Percentiles rank a stretch among this genome's conserved stretches.
These are phyloP conservation scores for Zygosaccharomyces pseudorouxii DNA, from an alignment of 805 yeast genomes.

Conservation along the genomic window DNA sequence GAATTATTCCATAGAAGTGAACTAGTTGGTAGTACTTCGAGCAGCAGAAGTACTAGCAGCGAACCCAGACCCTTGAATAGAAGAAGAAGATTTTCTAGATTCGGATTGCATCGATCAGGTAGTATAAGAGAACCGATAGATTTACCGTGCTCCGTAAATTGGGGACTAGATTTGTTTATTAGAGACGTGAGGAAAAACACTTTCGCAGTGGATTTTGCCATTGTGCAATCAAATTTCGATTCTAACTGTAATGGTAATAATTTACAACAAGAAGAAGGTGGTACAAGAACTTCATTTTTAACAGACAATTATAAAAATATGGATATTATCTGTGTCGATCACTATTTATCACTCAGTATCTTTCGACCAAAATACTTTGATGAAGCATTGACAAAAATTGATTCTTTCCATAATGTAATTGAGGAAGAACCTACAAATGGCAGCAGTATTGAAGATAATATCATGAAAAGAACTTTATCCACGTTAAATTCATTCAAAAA, in stretches of 20 bases:
- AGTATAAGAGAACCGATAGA: slow-evolving; percentile 13
- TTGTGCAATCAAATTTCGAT: slow-evolving; percentile 13
- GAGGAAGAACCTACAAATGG: neutral
- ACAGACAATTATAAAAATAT: slow-evolving; percentile 25
- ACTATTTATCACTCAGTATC: slow-evolving; percentile 15
- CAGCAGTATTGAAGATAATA: neutral
- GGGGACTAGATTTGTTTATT: slow-evolving; percentile 19
- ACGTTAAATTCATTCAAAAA: slow-evolving; percentile 23
- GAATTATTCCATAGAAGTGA: slow-evolving; percentile 13
- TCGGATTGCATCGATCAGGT: slow-evolving; percentile 10
- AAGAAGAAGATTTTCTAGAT: slow-evolving; percentile 11
- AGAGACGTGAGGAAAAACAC: slow-evolving; percentile 20
- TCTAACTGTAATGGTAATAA: slow-evolving; percentile 4
- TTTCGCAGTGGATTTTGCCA: slow-evolving; percentile 21
- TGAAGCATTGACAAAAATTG: slow-evolving; percentile 18
- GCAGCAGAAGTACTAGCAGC: slow-evolving; percentile 6
- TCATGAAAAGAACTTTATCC: slow-evolving; percentile 8
- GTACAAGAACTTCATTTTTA: slow-evolving; percentile 20
- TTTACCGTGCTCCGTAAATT: slow-evolving; percentile 11
- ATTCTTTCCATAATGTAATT: slow-evolving; percentile 13
- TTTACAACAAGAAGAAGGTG: slow-evolving; percentile 9
- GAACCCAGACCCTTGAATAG: slow-evolving; percentile 8
- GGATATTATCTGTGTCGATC: slow-evolving; percentile 25
- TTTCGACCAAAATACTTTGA: slow-evolving; percentile 26
- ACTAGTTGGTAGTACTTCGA: slow-evolving; percentile 1